A percentile compares a stretch with the other conserved stretches of the same genome.
These are phyloP conservation scores for Diddensiella santjacobensis DNA, from an alignment of 805 yeast genomes.

Conservation along the genomic window DNA sequence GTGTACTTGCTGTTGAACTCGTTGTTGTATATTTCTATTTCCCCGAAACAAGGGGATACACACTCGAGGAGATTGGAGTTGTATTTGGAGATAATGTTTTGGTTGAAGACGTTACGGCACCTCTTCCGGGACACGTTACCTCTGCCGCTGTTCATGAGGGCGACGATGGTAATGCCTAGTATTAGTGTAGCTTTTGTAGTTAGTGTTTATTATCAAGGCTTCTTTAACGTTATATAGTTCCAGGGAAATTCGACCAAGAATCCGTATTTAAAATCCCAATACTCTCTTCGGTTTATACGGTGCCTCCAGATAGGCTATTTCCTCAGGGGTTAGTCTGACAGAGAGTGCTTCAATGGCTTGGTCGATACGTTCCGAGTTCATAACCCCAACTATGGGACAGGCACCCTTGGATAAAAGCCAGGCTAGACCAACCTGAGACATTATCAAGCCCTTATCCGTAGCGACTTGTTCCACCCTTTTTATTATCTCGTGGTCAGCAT, in stretches of 20 bases:
- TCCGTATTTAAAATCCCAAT: slow-evolving; percentile 1
- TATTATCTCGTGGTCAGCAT: slow-evolving; percentile 34
- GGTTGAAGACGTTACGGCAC: background rate
- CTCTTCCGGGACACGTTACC: background rate
- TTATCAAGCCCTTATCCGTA: slow-evolving; percentile 41
- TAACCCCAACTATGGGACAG: slow-evolving; percentile 54
- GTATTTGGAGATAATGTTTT: slow-evolving; percentile 36
- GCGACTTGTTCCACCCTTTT: slow-evolving; percentile 54
- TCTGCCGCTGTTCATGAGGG: no score
- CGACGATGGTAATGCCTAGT: no score
- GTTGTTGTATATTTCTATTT: slow-evolving; percentile 34
- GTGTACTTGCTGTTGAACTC: slow-evolving; percentile 34
- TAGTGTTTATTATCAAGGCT: background rate
- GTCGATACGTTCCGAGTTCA: slow-evolving; percentile 45
- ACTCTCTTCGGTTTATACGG: slow-evolving; percentile 24
- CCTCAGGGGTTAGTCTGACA: slow-evolving; percentile 38
- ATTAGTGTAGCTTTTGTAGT: no score
- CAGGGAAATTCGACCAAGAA: background rate
- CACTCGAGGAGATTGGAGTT: slow-evolving; percentile 43
- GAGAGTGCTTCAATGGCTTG: slow-evolving; percentile 45
- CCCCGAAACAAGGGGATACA: slow-evolving; percentile 43
- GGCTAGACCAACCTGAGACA: slow-evolving; percentile 52
- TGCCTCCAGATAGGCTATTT: slow-evolving; percentile 29
- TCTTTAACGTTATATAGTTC: background rate
- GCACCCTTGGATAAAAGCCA: slow-evolving; percentile 52